Base-by-base conservation (phyloP, 2,329 filamentous ascomycete species). In the Phaeophleospora eucalypticola region DNA sequence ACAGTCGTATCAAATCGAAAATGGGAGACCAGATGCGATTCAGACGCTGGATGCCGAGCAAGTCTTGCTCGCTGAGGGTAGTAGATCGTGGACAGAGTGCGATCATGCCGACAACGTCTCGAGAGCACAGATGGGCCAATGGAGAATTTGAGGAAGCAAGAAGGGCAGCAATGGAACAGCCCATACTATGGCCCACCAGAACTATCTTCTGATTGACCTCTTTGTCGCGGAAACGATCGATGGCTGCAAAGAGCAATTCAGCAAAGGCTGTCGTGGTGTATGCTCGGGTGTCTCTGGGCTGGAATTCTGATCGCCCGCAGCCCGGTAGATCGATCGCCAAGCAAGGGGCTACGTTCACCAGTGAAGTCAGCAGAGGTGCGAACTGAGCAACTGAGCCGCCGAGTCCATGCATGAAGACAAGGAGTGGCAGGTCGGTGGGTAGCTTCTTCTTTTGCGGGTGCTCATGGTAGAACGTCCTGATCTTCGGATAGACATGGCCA, bases 301-400 rank as follows among this genome's bases (percentile, higher is more conserved):
- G 72, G 67, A 91, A 95, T 7, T 77, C 72, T 2, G 91, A 96
- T 17, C 84, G 73, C 21, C 93, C 93, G 59, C 90, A 95, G 33
- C 93, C 93, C 1, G 93, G 91, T 3, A 96, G 75, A 65, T 98
- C 93, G 53, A 97, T 82, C 3, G 89, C 87, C 33, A 95, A 76
- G 65, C 90, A 95, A 39, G 89, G 84, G 10, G 87, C 89, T 40
- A 89, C 74, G 62, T 94, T 89, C 9, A 37, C 80, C 39, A 98
- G 75, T 65, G 87, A 93, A 16, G 82, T 85, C 14, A 97, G 71
- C 4, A 97, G 71, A 21, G 86, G 81, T 45, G 87, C 79, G 63
- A 96, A 97, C 63, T 97, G 93, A 9, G 89, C 85, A 18, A 89
- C 79, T 0, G 88, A 95, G 40, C 93, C 93, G n/a, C 91, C 93